Evolutionary conservation across 805 yeast genomes (phyloP).

Genomic region (Candida patagonica): DNA sequence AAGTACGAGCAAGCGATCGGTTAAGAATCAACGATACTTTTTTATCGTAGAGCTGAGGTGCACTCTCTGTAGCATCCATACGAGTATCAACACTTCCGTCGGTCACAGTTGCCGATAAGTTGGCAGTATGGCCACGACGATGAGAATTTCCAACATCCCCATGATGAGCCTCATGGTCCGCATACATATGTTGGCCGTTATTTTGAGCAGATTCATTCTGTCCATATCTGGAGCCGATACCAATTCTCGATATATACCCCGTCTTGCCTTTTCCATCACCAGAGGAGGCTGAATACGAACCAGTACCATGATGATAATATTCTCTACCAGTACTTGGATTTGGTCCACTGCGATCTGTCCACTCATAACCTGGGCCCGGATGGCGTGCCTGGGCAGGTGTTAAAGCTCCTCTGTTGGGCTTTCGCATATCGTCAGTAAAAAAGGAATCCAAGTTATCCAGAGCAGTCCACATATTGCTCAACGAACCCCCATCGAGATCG

Average conservation of each 20-base stretch:
- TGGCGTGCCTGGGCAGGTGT: conserved; percentile 12
- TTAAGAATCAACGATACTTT: conserved; percentile 69
- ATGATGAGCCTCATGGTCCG: neutral
- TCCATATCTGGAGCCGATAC: neutral
- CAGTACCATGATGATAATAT: neutral
- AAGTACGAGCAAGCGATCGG: conserved; percentile 61
- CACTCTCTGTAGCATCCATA: conserved; percentile 52
- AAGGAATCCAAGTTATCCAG: conserved; percentile 82
- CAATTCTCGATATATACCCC: neutral
- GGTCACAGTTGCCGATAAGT: conserved; percentile 50
- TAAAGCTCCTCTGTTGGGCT: neutral
- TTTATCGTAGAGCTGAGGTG: conserved; percentile 70
- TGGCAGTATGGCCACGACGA: conserved; percentile 25
- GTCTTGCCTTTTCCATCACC: neutral
- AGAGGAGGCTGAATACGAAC: neutral
- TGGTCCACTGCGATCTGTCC: neutral
- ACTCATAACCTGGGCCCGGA: conserved; percentile 1
- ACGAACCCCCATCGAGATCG: conserved; percentile 29
- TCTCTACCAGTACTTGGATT: neutral
- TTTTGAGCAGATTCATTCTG: neutral
- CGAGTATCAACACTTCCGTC: conserved; percentile 40
- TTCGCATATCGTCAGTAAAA: conserved; percentile 52
- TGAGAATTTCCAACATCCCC: neutral
- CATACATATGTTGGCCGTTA: neutral
- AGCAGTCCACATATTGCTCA: conserved; percentile 89